Evolutionary conservation across 2,329 filamentous ascomycete genomes (phyloP), one percentile per base, ranked within the genome.

Genomic region (Pestalotiopsis fici): DNA sequence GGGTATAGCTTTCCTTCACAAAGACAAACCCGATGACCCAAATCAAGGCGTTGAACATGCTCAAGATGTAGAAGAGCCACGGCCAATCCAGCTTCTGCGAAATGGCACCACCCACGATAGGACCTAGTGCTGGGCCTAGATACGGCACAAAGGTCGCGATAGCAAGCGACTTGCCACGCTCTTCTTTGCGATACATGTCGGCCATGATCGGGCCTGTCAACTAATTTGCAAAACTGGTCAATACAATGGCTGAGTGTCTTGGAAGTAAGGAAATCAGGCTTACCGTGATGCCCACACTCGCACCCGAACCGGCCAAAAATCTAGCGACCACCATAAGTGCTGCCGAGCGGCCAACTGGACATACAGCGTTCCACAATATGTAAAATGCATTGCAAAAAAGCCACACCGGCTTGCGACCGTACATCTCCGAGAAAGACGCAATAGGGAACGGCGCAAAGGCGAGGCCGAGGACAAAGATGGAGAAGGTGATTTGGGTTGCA

Each of bases 11-110:
- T 47, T 65, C 64, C 5, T 12, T 31, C 21, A 65, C 21, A 21
- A 59, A 21, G n/a, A 59, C 23, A 13, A 37, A 12, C 3, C 31
- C 50, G 21, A 57, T 18, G 21, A 59, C 11, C 9, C n/a, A 25
- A 15, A 59, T 25, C 12, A n/a, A 18, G 5, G 28, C 18, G 12
- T 43, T 25, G 23, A 59, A 31, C 59, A 92, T 90, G 2, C 87
- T 87, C 2, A 89, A 88, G 0, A 88, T 82, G 79, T 86, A 92
- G 79, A 93, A 93, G 1, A 88, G 86, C 91, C 90, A 93, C 35
- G 87, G 84, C 91, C 91, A 93, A 4, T 84, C 85, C 2, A 87
- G 86, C 69, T 85, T 81, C 71, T 92, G 79, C 0, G 89, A 82
- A 25, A 92, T 88, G 72, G 90, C 88, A 0, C 90, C 90, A 23